phyloP scores from a whole-genome alignment of 192 early-diverging fungal genomes.

The Neocallimastix lanati region DNA sequence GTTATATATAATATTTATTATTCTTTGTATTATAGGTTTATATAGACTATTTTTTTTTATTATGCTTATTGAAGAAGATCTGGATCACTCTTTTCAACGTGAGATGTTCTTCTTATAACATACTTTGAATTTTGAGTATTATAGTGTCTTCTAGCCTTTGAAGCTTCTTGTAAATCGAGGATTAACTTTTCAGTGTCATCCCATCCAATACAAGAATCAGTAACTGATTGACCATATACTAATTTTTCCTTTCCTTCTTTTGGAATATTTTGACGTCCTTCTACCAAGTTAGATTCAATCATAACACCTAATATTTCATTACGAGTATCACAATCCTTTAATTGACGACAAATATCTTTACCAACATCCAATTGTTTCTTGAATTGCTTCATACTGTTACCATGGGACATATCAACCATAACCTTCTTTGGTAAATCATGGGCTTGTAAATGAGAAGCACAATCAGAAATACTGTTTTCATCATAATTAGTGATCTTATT shows the following conservation, averaged over 20 bases:
- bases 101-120: background rate
- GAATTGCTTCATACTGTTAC: slow-evolving; percentile 79
- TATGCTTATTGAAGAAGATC: background rate
- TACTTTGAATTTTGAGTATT: background rate
- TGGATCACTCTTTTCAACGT: background rate
- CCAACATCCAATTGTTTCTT: slow-evolving; percentile 69
- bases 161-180: slow-evolving; percentile 42
- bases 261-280: slow-evolving; percentile 61
- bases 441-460: slow-evolving; percentile 5
- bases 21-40: too few species aligned
- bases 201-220: slow-evolving; percentile 88
- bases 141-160: background rate
- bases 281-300: slow-evolving; percentile 83
- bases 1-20: too few species aligned
- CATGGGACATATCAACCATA: slow-evolving; percentile 95
- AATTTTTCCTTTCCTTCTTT: slow-evolving; percentile 49
- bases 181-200: slow-evolving; percentile 66
- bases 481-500: slow-evolving; percentile 79
- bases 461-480: slow-evolving; percentile 38
- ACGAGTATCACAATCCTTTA: slow-evolving; percentile 5
- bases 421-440: slow-evolving; percentile 20
- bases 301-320: slow-evolving; percentile 75
- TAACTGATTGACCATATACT: slow-evolving; percentile 73
- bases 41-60: too few species aligned
- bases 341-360: slow-evolving; percentile 21